Percentiles rank a stretch among this genome's conserved stretches.
Conservation (phyloP, 257 asterid species). For the Solanum okadae region DNA sequence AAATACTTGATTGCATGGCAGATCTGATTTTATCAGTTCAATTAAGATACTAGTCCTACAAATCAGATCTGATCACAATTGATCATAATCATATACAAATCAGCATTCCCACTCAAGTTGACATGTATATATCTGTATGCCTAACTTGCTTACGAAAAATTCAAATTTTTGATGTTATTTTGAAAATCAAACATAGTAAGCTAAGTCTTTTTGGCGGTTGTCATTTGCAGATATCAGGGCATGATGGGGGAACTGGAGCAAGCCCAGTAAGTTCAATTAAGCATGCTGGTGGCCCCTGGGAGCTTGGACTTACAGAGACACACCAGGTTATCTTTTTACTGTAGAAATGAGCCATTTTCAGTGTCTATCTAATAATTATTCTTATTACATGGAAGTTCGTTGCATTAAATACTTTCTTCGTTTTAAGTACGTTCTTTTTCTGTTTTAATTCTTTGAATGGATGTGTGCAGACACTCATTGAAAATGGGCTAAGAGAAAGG, state of each 20-base stretch:
- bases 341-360: neutral
- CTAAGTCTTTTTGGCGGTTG: neutral
- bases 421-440: neutral
- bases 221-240: slow-evolving; percentile 81
- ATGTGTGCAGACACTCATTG: slow-evolving; percentile 62
- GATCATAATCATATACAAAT: neutral
- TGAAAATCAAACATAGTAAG: neutral
- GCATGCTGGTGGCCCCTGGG: slow-evolving; percentile 99
- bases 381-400: neutral
- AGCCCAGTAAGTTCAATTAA: slow-evolving; percentile 98
- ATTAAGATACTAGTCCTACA: neutral
- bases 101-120: neutral
- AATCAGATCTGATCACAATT: neutral
- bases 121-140: neutral
- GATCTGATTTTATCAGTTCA: neutral
- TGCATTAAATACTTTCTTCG: neutral
- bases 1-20: neutral
- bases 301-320: slow-evolving; percentile 96
- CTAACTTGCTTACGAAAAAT: neutral
- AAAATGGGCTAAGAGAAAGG: slow-evolving; percentile 95
- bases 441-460: slow-evolving; percentile 1
- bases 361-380: neutral
- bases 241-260: slow-evolving; percentile 99
- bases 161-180: neutral
- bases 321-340: slow-evolving; percentile 56